Percentiles rank a stretch among this genome's conserved stretches.
phyloP scores from a whole-genome alignment of 2,329 filamentous ascomycete species.

The Pestalotiopsis sp. region DNA sequence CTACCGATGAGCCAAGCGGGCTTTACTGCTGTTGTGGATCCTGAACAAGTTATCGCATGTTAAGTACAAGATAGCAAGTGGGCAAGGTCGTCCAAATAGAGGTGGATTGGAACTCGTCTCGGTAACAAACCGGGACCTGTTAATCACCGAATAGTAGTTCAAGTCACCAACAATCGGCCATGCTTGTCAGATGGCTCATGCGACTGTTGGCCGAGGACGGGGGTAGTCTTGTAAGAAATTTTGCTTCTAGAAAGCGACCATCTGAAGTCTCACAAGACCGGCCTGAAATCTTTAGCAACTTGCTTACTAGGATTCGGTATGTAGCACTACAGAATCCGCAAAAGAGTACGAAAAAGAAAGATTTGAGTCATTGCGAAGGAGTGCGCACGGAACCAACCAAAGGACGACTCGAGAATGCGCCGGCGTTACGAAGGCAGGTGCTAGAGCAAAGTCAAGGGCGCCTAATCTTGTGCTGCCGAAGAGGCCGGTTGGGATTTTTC shows the following conservation, averaged over 20 bases:
- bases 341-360: background rate
- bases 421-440: background rate
- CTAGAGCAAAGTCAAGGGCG: background rate
- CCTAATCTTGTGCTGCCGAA: background rate
- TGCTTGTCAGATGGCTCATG: background rate
- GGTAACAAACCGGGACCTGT: too few relatives aligned
- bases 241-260: background rate
- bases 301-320: too few relatives aligned
- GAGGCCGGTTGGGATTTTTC: background rate
- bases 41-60: background rate
- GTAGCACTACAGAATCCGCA: background rate
- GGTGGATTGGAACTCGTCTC: background rate
- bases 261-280: background rate
- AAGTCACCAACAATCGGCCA: too few relatives aligned
- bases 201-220: background rate
- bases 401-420: background rate
- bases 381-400: background rate
- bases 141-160: too few relatives aligned
- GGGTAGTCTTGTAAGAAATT: background rate
- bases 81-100: background rate
- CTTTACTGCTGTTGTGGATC: background rate
- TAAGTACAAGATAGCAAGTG: background rate
- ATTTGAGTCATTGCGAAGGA: background rate
- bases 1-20: constrained; percentile 6
- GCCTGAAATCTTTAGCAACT: background rate